Conservation (phyloP, 2,329 filamentous ascomycete genomes). For the Epichloe sylvatica region DNA sequence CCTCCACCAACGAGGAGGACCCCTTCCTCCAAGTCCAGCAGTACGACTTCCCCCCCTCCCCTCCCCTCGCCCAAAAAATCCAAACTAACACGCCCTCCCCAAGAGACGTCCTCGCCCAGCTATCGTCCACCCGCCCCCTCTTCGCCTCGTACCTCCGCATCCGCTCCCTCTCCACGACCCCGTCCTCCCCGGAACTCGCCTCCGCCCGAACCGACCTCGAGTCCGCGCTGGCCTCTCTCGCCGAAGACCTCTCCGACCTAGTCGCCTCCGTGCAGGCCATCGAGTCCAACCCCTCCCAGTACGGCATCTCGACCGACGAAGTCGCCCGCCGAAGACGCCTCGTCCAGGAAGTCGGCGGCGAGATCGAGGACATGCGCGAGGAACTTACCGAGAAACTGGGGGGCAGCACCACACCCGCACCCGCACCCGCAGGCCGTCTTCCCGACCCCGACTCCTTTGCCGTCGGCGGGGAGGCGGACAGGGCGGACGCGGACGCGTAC, state of each 20-base stretch:
- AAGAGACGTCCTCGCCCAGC: slow-evolving; percentile 77
- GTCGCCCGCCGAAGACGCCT: slow-evolving; percentile 66
- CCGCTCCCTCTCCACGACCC: slow-evolving; percentile 62
- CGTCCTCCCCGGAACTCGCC: slow-evolving; percentile 70
- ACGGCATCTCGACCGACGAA: slow-evolving; percentile 72
- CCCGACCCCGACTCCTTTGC: slow-evolving; percentile 44
- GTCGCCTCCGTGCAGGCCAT: slow-evolving; percentile 75
- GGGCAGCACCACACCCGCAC: slow-evolving; percentile 13
- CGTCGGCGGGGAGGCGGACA: slow-evolving; percentile 27
- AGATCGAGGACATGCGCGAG: slow-evolving; percentile 78
- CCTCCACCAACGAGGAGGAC: slow-evolving; percentile 52
- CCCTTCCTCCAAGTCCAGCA: slow-evolving; percentile 61
- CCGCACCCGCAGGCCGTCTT: slow-evolving; percentile 23
- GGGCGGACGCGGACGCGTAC: slow-evolving; percentile 56
- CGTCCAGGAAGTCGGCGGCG: slow-evolving; percentile 76
- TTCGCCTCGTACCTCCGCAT: slow-evolving; percentile 95
- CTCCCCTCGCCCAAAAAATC: not conserved
- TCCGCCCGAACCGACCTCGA: slow-evolving; percentile 60
- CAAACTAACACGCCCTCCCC: not conserved
- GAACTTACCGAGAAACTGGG: slow-evolving; percentile 54
- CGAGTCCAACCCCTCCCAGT: slow-evolving; percentile 75
- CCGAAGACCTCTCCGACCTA: slow-evolving; percentile 78
- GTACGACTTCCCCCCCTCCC: slow-evolving; percentile 27
- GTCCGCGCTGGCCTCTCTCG: slow-evolving; percentile 49
- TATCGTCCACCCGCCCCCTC: slow-evolving; percentile 67